Conservation (phyloP, 2,329 filamentous ascomycete genomes). For the Ilyonectria mors-panacis region DNA sequence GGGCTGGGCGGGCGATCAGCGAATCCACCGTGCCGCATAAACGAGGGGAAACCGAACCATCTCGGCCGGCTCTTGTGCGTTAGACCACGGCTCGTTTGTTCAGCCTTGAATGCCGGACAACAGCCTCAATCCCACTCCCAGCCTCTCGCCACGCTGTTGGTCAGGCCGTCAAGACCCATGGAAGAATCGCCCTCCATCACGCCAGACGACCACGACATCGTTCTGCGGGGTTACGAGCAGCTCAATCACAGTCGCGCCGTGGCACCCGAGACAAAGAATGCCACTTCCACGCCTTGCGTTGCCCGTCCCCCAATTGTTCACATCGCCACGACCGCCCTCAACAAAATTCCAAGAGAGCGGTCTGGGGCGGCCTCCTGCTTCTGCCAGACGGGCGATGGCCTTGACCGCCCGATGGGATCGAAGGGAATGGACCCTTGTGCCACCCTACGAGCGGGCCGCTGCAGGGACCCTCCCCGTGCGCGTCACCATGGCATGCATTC, state of each 20-base stretch:
- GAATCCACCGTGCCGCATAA: constrained; percentile 41
- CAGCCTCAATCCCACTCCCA: background rate
- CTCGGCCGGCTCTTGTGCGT: background rate
- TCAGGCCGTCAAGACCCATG: background rate
- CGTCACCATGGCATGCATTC: constrained; percentile 36
- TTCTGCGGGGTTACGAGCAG: background rate
- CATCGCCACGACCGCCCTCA: background rate
- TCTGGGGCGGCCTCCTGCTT: constrained; percentile 37
- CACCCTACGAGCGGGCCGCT: constrained; percentile 31
- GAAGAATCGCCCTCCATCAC: background rate
- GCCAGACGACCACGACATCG: background rate
- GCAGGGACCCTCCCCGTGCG: constrained; percentile 36
- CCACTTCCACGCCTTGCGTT: background rate
- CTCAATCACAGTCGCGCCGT: background rate
- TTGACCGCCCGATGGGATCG: constrained; percentile 38
- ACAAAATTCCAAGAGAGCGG: constrained; percentile 36
- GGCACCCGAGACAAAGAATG: background rate
- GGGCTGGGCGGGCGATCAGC: constrained; percentile 27
- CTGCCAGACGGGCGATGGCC: constrained; percentile 32
- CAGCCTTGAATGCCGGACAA: background rate
- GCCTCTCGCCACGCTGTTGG: background rate
- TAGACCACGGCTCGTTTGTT: background rate
- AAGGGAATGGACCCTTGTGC: constrained; percentile 12
- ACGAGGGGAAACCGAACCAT: constrained; percentile 37
- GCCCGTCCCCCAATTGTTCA: background rate